Percentiles rank a stretch among this genome's conserved stretches.
Conservation (phyloP, 2,329 filamentous ascomycete genomes). For the Fusarium fracticaudum region DNA sequence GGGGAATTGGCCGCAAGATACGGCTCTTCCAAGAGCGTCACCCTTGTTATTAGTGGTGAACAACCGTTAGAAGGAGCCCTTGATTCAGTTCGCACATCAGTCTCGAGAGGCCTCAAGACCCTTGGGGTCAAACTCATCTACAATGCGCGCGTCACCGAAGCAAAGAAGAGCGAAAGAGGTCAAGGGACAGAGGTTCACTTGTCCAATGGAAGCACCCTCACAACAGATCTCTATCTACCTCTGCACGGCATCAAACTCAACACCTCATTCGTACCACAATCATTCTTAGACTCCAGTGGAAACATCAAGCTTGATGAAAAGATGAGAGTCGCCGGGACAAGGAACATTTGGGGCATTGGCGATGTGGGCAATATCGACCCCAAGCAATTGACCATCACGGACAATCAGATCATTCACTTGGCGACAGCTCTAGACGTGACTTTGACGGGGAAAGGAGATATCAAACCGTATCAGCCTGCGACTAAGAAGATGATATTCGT, state of each 20-base stretch:
- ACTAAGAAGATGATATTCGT: slow-evolving; percentile 45
- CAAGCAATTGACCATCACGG: slow-evolving; percentile 49
- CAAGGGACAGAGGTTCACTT: slow-evolving; percentile 41
- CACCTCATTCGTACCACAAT: slow-evolving; percentile 50
- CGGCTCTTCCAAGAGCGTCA: slow-evolving; percentile 42
- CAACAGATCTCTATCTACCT: slow-evolving; percentile 55
- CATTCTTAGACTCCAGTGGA: slow-evolving; percentile 46
- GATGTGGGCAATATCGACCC: slow-evolving; percentile 54
- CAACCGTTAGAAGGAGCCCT: slow-evolving; percentile 29
- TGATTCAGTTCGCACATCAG: slow-evolving; percentile 45
- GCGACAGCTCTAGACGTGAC: slow-evolving; percentile 44
- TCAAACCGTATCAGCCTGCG: slow-evolving; percentile 32
- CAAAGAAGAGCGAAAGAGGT: not conserved
- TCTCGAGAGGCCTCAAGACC: slow-evolving; percentile 37
- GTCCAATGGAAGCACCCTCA: slow-evolving; percentile 44
- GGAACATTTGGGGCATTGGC: slow-evolving; percentile 55
- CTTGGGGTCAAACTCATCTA: slow-evolving; percentile 45
- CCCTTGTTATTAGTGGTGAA: slow-evolving; percentile 37
- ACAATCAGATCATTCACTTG: slow-evolving; percentile 47
- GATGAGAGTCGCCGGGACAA: slow-evolving; percentile 45
- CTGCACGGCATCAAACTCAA: slow-evolving; percentile 56
- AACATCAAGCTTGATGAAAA: slow-evolving; percentile 48
- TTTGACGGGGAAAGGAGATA: slow-evolving; percentile 25
- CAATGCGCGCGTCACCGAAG: slow-evolving; percentile 46
- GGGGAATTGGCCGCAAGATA: slow-evolving; percentile 50